phyloP scores from a whole-genome alignment of 1,284 basidiomycete species.

The Ustilago lituana region DNA sequence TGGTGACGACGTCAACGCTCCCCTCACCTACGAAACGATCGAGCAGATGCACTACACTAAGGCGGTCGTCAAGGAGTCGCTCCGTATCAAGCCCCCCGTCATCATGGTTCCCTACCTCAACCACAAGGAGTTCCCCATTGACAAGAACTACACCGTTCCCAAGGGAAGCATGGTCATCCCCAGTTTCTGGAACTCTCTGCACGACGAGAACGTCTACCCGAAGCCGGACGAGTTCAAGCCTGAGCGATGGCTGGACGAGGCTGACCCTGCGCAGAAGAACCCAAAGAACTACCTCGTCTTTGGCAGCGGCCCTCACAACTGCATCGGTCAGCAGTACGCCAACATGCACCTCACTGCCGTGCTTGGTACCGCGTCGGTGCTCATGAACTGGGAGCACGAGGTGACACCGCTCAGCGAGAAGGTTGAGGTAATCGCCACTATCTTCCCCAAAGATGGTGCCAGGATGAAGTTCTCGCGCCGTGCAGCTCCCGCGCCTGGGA shows the following conservation, averaged over 20 bases:
- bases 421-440: slow-evolving; percentile 71
- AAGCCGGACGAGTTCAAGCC: slow-evolving; percentile 84
- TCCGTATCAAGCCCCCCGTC: slow-evolving; percentile 84
- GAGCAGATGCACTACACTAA: slow-evolving; percentile 93
- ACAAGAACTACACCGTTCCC: slow-evolving; percentile 88
- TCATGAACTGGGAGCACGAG: slow-evolving; percentile 90
- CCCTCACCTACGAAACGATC: slow-evolving; percentile 87
- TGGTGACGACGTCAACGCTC: slow-evolving; percentile 79
- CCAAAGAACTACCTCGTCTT: slow-evolving; percentile 97
- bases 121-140: slow-evolving; percentile 89
- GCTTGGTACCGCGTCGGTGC: slow-evolving; percentile 81
- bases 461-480: slow-evolving; percentile 75
- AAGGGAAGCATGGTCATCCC: slow-evolving; percentile 93
- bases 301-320: slow-evolving; percentile 82
- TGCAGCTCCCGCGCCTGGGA: slow-evolving; percentile 50
- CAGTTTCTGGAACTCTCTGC: slow-evolving; percentile 88
- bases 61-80: slow-evolving; percentile 89
- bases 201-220: slow-evolving; percentile 88
- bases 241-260: slow-evolving; percentile 91
- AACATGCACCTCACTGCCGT: slow-evolving; percentile 88
- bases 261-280: slow-evolving; percentile 83
- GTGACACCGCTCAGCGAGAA: slow-evolving; percentile 81
- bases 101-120: slow-evolving; percentile 89
- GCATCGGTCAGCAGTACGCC: slow-evolving; percentile 93
- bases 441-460: slow-evolving; percentile 94